These are phyloP conservation scores for Tillandsia fasciculata DNA, from an alignment of 176 grass and related monocot genomes.

Conservation along the genomic window DNA sequence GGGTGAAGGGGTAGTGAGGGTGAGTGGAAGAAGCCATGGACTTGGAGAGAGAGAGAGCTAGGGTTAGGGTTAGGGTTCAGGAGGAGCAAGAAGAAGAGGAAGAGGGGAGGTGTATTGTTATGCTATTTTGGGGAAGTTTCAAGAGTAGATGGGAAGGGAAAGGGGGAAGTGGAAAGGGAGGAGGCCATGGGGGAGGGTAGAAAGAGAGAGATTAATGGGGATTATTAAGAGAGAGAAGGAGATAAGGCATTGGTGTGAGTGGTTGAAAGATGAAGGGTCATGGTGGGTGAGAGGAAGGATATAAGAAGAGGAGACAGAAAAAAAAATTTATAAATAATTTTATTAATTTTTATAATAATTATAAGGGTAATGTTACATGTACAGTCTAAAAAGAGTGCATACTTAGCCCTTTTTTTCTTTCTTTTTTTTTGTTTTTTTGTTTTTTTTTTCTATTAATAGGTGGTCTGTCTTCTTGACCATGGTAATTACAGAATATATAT, in stretches of 20 bases:
- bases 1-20: constrained; percentile 38
- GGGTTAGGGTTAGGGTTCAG: neutral
- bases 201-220: neutral
- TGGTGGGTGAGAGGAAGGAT: constrained; percentile 1
- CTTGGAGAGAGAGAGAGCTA: neutral
- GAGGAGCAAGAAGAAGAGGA: neutral
- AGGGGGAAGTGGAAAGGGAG: neutral
- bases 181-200: neutral
- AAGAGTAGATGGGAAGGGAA: neutral
- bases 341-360: too few species aligned
- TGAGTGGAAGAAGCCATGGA: constrained; percentile 66
- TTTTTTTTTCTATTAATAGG: too few species aligned
- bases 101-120: too few species aligned
- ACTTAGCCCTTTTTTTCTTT: too few species aligned
- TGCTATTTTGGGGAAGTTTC: too few species aligned
- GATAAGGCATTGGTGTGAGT: neutral
- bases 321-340: too few species aligned
- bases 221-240: neutral
- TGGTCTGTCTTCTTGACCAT: too few species aligned
- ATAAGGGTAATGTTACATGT: too few species aligned
- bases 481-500: too few species aligned
- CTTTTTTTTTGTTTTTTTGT: too few species aligned
- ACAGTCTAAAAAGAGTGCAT: too few species aligned
- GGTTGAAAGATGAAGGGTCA: neutral
- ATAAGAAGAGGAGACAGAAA: neutral